Conservation (phyloP, 371 early-diverging fungal species). For the Zancudomyces culisetae region DNA sequence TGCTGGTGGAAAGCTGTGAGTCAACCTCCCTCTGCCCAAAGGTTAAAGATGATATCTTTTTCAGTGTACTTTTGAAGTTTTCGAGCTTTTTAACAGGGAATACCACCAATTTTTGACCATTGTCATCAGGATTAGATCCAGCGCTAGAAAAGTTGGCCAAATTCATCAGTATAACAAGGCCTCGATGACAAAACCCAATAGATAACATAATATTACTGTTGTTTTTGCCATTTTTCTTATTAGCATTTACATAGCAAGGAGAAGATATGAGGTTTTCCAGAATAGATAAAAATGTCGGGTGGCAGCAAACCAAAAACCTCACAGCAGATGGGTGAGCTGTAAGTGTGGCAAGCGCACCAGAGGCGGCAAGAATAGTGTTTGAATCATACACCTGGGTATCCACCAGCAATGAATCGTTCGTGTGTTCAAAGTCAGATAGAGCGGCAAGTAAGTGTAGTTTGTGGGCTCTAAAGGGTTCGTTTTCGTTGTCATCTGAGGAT, state of each 20-base stretch:
- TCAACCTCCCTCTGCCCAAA: no score
- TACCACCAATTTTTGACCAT: no score
- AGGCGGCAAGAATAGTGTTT: slow-evolving; percentile 65
- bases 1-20: no score
- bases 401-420: slow-evolving; percentile 53
- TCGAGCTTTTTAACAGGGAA: no score
- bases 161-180: not conserved
- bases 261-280: not conserved
- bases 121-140: no score
- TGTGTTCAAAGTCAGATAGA: slow-evolving; percentile 71
- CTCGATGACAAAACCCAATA: not conserved
- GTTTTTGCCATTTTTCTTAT: not conserved
- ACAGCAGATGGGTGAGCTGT: slow-evolving; percentile 12
- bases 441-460: slow-evolving; percentile 61
- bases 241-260: not conserved
- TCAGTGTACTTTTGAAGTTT: no score
- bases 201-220: not conserved
- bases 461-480: slow-evolving; percentile 9
- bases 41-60: no score
- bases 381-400: slow-evolving; percentile 27
- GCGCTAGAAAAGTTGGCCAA: no score
- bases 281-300: slow-evolving; percentile 8
- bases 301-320: slow-evolving; percentile 14
- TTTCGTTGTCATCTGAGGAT: not conserved
- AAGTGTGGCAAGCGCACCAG: slow-evolving; percentile 75